Base-by-base conservation (phyloP, 495 filamentous ascomycete genomes). In the Lasiosphaeria ovina region DNA sequence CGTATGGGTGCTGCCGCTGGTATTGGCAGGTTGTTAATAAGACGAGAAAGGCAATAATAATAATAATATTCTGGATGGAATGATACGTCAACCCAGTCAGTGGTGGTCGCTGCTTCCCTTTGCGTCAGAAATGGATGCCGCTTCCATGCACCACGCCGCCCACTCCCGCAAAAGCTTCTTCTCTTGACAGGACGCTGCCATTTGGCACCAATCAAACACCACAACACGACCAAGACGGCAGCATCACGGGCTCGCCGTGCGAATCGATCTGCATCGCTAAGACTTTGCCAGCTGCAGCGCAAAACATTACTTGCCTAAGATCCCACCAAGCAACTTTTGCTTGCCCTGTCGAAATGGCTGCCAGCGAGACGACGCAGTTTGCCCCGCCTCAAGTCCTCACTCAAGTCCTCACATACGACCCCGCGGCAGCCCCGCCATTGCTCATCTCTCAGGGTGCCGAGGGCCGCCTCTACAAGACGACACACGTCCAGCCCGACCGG, bases 361-460 rank as follows among this genome's bases (percentile, higher is more conserved):
- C 54, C 54, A 55, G 35, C 54, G 54, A 55, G 54, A 7, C 33
- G 4, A 7, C 16, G 17, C 48, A 72, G 38, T 79, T 79, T 40
- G 72, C 81, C 57, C 88, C 89, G 62, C 90, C 90, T 24, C 63
- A 79, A 45, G 72, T 83, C 63, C 75, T 84, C 16, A 86, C 90
- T 24, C 63, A 79, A 45, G 72, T 83, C 63, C 75, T 84, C 16
- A 86, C 84, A 55, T 87, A 90, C 81, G 16, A 47, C 80, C 47
- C 79, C 67, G 75, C 84, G 66, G 81, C 84, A 42, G 60, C 74
- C 66, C 78, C 84, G 16, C 77, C 83, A 52, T 76, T 62, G 72
- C 77, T 94, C 67, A 82, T 97, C 60, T 84, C 88, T 42, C 94
- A 97, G 81, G 94, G 94, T 77, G 94, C 94, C 73, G 94, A 98